Conservation (phyloP, 805 yeast species). For the Kockiozyma suomiensis region DNA sequence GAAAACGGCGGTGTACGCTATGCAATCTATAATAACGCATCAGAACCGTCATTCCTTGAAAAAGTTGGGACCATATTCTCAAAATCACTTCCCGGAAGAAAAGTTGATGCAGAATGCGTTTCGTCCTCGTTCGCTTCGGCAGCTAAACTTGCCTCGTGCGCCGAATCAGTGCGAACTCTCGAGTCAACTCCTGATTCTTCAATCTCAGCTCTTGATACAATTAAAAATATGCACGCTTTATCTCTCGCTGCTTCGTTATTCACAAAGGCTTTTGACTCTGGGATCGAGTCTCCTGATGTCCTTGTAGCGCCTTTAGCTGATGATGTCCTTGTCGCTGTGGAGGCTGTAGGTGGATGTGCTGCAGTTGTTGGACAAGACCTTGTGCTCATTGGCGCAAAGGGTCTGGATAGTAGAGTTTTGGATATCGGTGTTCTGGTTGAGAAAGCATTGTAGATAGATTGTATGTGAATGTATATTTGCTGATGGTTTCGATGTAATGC, state of each 20-base stretch:
- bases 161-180: constrained; percentile 17
- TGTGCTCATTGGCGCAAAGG: constrained; percentile 21
- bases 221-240: constrained; percentile 19
- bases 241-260: constrained; percentile 12
- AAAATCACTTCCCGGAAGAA: constrained; percentile 2
- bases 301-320: constrained; percentile 10
- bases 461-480: not conserved
- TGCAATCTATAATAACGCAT: constrained; percentile 13
- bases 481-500: too few species aligned
- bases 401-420: constrained; percentile 23
- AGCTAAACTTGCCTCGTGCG: constrained; percentile 7
- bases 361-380: constrained; percentile 12
- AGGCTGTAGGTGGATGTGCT: constrained; percentile 20
- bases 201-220: constrained; percentile 20
- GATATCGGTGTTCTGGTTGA: constrained; percentile 20
- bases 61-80: constrained; percentile 5
- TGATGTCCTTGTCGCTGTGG: constrained; percentile 10
- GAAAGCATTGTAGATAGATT: not conserved
- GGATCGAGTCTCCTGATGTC: constrained; percentile 31
- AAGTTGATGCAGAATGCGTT: constrained; percentile 10
- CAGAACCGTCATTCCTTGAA: constrained; percentile 3
- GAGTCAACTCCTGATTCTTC: constrained; percentile 8
- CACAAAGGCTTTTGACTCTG: constrained; percentile 18
- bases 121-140: constrained; percentile 14
- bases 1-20: constrained; percentile 27